Evolutionary conservation across 2,329 filamentous ascomycete genomes (phyloP), one percentile per base, ranked within the genome.

Genomic region (Botrytis pseudocinerea): DNA sequence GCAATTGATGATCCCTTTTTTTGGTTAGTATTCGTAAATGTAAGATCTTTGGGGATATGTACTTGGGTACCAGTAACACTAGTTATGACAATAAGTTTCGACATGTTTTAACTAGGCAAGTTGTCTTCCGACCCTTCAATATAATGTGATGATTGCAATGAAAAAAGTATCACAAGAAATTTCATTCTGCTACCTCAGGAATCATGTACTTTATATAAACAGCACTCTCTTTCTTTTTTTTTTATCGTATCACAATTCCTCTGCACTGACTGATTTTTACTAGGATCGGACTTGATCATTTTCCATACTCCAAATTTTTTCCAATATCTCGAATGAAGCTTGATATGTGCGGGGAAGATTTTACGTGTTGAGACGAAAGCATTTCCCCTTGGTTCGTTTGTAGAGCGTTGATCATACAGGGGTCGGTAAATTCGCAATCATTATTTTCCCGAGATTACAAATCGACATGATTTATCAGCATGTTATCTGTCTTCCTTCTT

Each of bases 1-100:
- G 64, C 44, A 54, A 68, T 32, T 38, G 64, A 68, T 32, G 25
- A 51, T 14, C 18, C 64, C 64, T 68, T 54, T n/a, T 22, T 28
- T 4, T 35, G 16, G 16, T 48, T 35, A 66, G 63, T 35, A 51
- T 66, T 14, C 8, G 28, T 12, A 25, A 4, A 51, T 18, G 10
- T 32, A 2, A 10, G 1, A 10, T 0, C 28, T 57, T 6, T 42
- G n/a, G 46, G 22, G 2, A 7, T 46, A 10, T 4, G 18, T 25
- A 70, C 51, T 22, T 70, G 66, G 12, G 22, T 25, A 10, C 51
- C 66, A 32, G 66, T 61, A 5, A 61, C 40, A 28, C 66, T 57
- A 20, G n/a, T 57, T 40, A 70, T 63, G 18, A 62, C 68, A 20
- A 70, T 70, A 22, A 62, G 16, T 60, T n/a, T 63, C 18, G 57